Percentiles rank a stretch among this genome's conserved stretches.
These are phyloP conservation scores for Pyrus bretschneideri DNA, from an alignment of 306 rosid genomes.

Conservation along the genomic window DNA sequence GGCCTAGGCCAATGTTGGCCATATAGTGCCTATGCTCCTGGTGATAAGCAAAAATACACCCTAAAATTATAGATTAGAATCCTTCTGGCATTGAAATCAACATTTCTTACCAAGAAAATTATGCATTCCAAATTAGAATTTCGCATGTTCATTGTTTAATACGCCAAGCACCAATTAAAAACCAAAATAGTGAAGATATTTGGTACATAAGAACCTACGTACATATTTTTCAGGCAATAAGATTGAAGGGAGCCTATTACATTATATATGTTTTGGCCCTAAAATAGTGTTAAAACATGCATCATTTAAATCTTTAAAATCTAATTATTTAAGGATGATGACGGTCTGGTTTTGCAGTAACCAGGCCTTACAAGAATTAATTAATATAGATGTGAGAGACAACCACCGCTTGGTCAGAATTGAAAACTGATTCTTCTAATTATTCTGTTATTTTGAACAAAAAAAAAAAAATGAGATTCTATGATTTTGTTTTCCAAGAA, in stretches of 20 bases:
- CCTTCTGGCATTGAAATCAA: no score
- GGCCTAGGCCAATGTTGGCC: no score
- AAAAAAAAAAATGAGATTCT: no score
- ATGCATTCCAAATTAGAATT: neutral
- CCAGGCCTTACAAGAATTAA: neutral
- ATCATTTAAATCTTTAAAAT: neutral
- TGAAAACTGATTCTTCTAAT: neutral
- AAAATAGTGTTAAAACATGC: neutral
- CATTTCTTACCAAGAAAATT: no score
- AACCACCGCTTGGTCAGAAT: neutral
- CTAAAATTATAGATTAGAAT: no score
- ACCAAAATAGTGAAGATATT: neutral
- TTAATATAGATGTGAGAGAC: neutral
- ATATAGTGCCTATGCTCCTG: no score
- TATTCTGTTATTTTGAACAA: no score
- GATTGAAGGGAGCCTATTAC: neutral
- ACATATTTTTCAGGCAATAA: neutral
- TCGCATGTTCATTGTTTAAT: neutral
- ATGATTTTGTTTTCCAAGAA: no score
- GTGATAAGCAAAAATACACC: no score
- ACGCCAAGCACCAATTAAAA: neutral
- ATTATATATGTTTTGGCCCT: neutral
- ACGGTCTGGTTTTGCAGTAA: neutral
- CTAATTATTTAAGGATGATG: neutral
- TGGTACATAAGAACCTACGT: neutral